Evolutionary conservation across 192 early-diverging fungal species (phyloP).

Genomic region (Backusella liffmaniae): DNA sequence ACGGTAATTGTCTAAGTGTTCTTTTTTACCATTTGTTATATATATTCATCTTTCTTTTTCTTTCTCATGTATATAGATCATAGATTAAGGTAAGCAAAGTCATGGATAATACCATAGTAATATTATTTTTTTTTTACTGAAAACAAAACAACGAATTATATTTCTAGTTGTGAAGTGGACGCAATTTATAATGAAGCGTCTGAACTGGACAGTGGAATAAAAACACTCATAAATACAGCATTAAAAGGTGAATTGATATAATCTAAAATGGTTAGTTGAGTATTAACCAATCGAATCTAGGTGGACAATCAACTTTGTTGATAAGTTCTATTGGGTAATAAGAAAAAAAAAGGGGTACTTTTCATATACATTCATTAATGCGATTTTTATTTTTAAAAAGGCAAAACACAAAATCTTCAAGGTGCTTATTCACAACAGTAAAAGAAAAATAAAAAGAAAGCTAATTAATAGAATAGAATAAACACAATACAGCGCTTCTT

Average conservation of each 20-base stretch:
- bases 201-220: neutral
- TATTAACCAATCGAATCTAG: neutral
- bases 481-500: neutral
- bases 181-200: neutral
- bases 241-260: neutral
- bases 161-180: neutral
- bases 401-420: neutral
- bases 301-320: neutral
- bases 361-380: neutral
- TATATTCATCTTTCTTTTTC: neutral
- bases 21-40: no score
- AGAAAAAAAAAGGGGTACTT: neutral
- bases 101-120: neutral
- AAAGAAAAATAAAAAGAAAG: neutral
- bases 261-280: neutral
- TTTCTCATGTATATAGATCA: neutral
- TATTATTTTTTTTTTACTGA: neutral
- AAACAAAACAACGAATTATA: neutral
- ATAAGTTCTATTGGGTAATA: neutral
- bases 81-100: neutral
- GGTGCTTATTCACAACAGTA: neutral
- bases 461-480: neutral
- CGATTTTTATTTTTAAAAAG: neutral
- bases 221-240: neutral
- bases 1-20: no score